A percentile compares a stretch with the other conserved stretches of the same genome.
phyloP scores from a whole-genome alignment of 2,329 filamentous ascomycete genomes.

The Sporothrix dimorphospora region DNA sequence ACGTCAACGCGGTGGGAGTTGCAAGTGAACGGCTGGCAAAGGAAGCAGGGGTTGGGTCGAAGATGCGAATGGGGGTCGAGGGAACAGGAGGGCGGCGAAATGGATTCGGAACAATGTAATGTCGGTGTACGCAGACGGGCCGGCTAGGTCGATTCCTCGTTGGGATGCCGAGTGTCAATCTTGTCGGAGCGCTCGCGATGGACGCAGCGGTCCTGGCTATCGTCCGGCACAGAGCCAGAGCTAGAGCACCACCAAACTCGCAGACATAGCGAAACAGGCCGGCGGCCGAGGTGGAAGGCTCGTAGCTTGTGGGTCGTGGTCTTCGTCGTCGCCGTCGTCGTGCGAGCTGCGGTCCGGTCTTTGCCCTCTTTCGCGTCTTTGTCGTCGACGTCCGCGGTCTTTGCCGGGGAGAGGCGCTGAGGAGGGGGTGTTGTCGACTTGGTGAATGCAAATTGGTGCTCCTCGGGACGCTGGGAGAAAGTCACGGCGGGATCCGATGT shows the following conservation, averaged over 20 bases:
- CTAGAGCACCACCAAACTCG: slow-evolving; percentile 44
- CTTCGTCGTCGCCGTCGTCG: not conserved
- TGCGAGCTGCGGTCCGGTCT: not conserved
- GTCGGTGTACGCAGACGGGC: not conserved
- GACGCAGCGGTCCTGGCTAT: slow-evolving; percentile 23
- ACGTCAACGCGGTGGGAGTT: not conserved
- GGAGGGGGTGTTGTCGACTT: not conserved
- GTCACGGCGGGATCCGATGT: not conserved
- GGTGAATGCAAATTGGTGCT: not conserved
- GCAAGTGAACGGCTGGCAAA: not conserved
- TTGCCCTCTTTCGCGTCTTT: not conserved
- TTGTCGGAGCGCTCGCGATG: not conserved
- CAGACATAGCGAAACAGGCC: slow-evolving; percentile 43
- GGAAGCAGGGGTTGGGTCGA: not conserved
- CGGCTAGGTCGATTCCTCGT: not conserved
- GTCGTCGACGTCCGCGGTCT: not conserved
- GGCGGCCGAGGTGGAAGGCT: not conserved
- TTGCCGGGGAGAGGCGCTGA: not conserved
- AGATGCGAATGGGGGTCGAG: not conserved
- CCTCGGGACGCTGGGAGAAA: not conserved
- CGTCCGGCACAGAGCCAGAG: slow-evolving; percentile 46
- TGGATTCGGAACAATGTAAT: not conserved
- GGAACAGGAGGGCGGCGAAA: not conserved
- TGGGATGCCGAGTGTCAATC: not conserved
- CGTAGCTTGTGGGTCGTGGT: not conserved